Conservation (phyloP, 2,329 filamentous ascomycete species). For the Verticillium zaregamsianum region DNA sequence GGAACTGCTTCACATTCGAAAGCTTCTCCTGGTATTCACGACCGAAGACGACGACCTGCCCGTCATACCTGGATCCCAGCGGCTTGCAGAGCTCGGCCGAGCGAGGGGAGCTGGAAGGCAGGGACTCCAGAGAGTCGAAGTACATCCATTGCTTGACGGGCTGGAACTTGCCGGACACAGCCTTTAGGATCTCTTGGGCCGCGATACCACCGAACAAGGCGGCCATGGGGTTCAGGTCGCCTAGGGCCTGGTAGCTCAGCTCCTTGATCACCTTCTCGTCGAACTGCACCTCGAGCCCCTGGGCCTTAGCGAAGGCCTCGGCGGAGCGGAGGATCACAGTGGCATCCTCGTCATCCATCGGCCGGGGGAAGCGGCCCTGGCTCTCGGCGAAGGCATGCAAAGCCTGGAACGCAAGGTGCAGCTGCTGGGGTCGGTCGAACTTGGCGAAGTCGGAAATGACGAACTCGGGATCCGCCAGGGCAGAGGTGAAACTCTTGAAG, state of each 20-base stretch:
- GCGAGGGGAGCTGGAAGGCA: constrained; percentile 70
- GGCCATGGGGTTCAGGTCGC: constrained; percentile 87
- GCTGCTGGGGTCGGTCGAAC: constrained; percentile 88
- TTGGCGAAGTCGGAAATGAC: constrained; percentile 96
- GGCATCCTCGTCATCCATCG: constrained; percentile 83
- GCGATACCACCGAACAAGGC: constrained; percentile 92
- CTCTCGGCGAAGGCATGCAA: constrained; percentile 78
- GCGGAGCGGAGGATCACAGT: constrained; percentile 71
- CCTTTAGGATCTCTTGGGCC: constrained; percentile 93
- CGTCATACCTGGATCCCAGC: constrained; percentile 82
- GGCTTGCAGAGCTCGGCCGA: constrained; percentile 88
- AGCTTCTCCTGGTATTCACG: constrained; percentile 93
- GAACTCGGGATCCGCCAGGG: constrained; percentile 83
- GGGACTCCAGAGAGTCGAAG: constrained; percentile 94
- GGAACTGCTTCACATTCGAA: constrained; percentile 83
- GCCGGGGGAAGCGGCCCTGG: constrained; percentile 71
- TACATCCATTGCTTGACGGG: constrained; percentile 96
- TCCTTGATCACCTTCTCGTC: constrained; percentile 92
- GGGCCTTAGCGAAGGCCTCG: constrained; percentile 67
- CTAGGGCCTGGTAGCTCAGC: constrained; percentile 88
- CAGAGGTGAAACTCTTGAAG: constrained; percentile 75
- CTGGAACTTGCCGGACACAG: constrained; percentile 95
- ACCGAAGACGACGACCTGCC: constrained; percentile 95
- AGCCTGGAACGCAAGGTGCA: constrained; percentile 90
- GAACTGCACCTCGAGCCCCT: constrained; percentile 76